These are phyloP conservation scores for Xylaria sp. DNA, from an alignment of 2,329 filamentous ascomycete genomes.

Conservation along the genomic window DNA sequence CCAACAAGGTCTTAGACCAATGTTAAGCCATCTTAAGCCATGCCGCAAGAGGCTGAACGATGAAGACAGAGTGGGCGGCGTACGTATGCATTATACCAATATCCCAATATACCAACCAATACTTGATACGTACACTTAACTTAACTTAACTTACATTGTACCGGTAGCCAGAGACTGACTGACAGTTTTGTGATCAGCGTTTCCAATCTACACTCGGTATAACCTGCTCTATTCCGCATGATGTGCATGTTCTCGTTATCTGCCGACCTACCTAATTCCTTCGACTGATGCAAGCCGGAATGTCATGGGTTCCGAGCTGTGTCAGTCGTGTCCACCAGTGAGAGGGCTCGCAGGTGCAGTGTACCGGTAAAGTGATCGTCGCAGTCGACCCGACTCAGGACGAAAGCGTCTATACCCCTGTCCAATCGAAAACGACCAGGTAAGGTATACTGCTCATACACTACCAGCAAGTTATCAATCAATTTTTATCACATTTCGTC, in stretches of 20 bases:
- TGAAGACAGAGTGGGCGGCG: slow-evolving; percentile 2
- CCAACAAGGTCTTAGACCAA: slow-evolving; percentile 5
- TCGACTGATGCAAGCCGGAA: background rate
- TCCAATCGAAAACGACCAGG: background rate
- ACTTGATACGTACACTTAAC: too few species aligned
- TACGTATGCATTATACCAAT: too few species aligned
- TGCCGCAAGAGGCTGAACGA: slow-evolving; percentile 24
- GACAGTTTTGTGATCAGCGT: background rate
- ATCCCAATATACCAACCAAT: too few species aligned
- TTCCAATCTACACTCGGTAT: background rate
- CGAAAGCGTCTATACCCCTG: background rate
- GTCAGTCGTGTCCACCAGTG: too few species aligned
- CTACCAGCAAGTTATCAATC: background rate
- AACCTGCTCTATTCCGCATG: background rate
- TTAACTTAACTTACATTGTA: too few species aligned
- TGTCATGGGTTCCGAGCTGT: background rate
- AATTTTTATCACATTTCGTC: background rate
- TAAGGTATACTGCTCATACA: background rate
- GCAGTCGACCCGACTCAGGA: background rate
- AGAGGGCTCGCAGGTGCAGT: too few species aligned
- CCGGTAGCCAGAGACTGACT: background rate
- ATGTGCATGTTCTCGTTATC: background rate
- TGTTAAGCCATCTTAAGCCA: background rate
- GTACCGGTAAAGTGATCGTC: background rate
- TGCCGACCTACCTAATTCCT: background rate